Base-by-base conservation (phyloP, 805 yeast species). In the Starmerella kuoi region DNA sequence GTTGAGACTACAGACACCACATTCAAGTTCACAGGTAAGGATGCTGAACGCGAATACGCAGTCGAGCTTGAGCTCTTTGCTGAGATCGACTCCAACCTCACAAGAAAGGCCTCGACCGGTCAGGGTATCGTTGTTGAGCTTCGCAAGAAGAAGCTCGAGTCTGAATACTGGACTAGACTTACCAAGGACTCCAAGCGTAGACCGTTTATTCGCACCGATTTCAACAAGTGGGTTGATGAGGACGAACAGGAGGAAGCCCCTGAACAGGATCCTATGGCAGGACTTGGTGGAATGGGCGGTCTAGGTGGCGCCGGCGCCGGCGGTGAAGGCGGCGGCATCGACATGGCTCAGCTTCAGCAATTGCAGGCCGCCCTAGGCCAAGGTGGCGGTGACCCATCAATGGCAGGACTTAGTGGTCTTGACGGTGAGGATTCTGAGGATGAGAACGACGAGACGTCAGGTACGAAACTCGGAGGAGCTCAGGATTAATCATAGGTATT, bases 191-290 rank as follows among this genome's bases (percentile, higher is more conserved):
- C 86, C 67, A 69, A 73, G 57, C 85, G 78, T 60, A 73, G 71
- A 48, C 84, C 77, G 51, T 83, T 73, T 63, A 74, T 88, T 60
- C 82, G 83, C 69, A 88, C 98, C 12, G 97, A 88, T 59, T 88
- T 88, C 59, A 95, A 87, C 67, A 83, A 79, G 63, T 88, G 98
- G 98, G 94, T 83, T 31, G 98, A 88, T 59, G 97, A 88, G 67
- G 98, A 88, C 59, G 98, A 88, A 65, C 98, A 88, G 65, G 86
- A 84, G 31, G 87, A 77, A 45, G 67, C 62, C 39, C 69, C 67
- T 9, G 79, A 69, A 32, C 70, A 64, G 20, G 74, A 62, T 38
- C 51, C 46, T 3, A 52, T 56, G 52, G 61, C 61, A 20, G 67
- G 62, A 25, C 48, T 58, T 47, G 61, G 57, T 18, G 68, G 61